Conservation (phyloP, 768 basidiomycete species). For the Mrakia hoshinonis region DNA sequence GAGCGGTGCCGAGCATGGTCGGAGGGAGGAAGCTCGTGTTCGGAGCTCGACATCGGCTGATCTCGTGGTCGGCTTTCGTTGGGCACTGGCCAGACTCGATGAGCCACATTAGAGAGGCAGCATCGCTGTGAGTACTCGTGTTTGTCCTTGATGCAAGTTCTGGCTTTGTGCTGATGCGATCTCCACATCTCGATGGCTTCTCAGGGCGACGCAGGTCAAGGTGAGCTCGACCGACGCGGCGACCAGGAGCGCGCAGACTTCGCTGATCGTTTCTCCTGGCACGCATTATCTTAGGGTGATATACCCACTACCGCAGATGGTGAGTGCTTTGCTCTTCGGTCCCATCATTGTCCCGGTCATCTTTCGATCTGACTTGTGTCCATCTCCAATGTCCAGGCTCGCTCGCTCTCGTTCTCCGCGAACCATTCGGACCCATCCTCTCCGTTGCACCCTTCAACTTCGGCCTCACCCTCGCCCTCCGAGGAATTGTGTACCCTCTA, state of each 20-base stretch:
- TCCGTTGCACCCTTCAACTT: constrained; percentile 26
- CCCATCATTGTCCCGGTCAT: not conserved
- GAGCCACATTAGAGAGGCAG: constrained; percentile 2
- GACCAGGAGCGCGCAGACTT: not conserved
- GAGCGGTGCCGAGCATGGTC: too few relatives aligned
- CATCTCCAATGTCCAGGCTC: not conserved
- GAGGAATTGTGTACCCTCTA: constrained; percentile 40
- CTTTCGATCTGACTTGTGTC: not conserved
- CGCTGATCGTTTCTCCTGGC: not conserved
- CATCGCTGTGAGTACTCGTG: constrained; percentile 4
- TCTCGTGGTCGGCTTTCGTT: too few relatives aligned
- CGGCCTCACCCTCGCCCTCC: constrained; percentile 33
- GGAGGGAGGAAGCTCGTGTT: not conserved
- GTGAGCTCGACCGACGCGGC: not conserved
- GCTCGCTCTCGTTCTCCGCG: constrained; percentile 20
- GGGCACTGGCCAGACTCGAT: not conserved
- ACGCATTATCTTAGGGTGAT: constrained; percentile 12
- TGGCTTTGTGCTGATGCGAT: not conserved
- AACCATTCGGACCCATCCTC: constrained; percentile 22
- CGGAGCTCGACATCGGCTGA: not conserved
- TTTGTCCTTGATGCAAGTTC: too few relatives aligned
- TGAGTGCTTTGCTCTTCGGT: not conserved
- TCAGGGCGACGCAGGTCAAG: constrained; percentile 19
- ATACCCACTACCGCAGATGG: constrained; percentile 18
- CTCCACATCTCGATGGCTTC: not conserved